phyloP scores from a whole-genome alignment of 2,329 filamentous ascomycete species.

The Xylariomycetidae sp. region DNA sequence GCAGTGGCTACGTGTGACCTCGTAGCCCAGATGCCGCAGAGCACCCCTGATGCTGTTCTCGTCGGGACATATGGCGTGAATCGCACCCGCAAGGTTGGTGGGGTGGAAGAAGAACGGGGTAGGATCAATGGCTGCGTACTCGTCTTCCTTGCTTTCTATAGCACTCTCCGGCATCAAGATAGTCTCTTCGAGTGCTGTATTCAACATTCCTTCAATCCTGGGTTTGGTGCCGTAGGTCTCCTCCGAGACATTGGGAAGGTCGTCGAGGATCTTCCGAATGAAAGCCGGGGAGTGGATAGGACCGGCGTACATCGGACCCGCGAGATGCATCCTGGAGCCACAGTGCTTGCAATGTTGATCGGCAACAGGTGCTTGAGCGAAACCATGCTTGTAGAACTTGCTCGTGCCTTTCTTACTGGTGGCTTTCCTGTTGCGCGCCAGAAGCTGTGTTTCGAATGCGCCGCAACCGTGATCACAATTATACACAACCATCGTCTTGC shows the following conservation, averaged over 20 bases:
- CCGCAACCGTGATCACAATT: constrained; percentile 87
- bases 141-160: constrained; percentile 29
- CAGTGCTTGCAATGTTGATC: constrained; percentile 73
- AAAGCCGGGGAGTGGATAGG: constrained; percentile 81
- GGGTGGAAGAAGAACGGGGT: constrained; percentile 86
- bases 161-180: constrained; percentile 26
- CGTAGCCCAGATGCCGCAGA: constrained; percentile 72
- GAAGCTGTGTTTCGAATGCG: constrained; percentile 77
- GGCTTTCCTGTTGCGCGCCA: constrained; percentile 63
- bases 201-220: constrained; percentile 86
- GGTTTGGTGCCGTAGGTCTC: constrained; percentile 72
- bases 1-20: constrained; percentile 79
- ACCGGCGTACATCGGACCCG: constrained; percentile 92
- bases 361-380: constrained; percentile 64
- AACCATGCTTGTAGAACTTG: constrained; percentile 70
- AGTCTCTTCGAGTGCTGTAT: constrained; percentile 76
- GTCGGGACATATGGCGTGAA: constrained; percentile 77
- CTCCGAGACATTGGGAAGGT: constrained; percentile 60
- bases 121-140: constrained; percentile 61
- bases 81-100: constrained; percentile 63
- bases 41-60: constrained; percentile 77
- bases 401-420: constrained; percentile 65
- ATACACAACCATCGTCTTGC: constrained; percentile 90
- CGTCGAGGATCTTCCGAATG: constrained; percentile 69
- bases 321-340: constrained; percentile 77